Conservation (phyloP, 805 yeast species). For the Starmerella apis region DNA sequence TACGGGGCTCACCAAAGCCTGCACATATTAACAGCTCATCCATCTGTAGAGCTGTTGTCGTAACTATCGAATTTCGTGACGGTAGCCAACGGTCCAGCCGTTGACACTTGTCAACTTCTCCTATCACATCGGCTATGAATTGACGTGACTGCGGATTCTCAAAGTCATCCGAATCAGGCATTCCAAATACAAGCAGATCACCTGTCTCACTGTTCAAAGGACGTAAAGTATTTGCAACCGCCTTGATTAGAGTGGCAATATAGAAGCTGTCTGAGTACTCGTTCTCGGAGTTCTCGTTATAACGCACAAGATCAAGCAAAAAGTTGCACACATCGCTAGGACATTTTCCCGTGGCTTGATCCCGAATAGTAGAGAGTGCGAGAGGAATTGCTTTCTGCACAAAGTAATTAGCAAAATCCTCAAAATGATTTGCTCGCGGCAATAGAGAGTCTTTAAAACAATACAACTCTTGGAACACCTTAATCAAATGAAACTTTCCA, state of each 20-base stretch:
- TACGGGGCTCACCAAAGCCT: constrained; percentile 44
- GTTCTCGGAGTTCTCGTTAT: constrained; percentile 77
- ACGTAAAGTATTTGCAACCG: constrained; percentile 39
- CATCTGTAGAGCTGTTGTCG: constrained; percentile 47
- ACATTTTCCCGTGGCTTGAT: constrained; percentile 49
- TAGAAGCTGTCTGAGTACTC: constrained; percentile 64
- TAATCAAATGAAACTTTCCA: constrained; percentile 63
- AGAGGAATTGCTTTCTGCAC: constrained; percentile 58
- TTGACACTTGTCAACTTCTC: constrained; percentile 63
- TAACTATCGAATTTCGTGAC: constrained; percentile 48
- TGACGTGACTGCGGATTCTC: constrained; percentile 14
- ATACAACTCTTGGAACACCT: constrained; percentile 55
- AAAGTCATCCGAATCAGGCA: constrained; percentile 15
- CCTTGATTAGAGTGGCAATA: constrained; percentile 45
- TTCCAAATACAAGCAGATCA: constrained; percentile 11
- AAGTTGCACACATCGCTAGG: constrained; percentile 51
- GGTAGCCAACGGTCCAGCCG: constrained; percentile 83
- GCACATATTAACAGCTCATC: constrained; percentile 49
- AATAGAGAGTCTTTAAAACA: constrained; percentile 57
- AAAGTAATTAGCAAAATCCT: constrained; percentile 56
- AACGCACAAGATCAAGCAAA: constrained; percentile 59
- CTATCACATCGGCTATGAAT: constrained; percentile 41
- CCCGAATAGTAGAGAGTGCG: constrained; percentile 50
- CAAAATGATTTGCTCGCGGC: constrained; percentile 75
- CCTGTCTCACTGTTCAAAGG: constrained; percentile 19